phyloP scores from a whole-genome alignment of 768 basidiomycete genomes.

The Sarcodon sp. region DNA sequence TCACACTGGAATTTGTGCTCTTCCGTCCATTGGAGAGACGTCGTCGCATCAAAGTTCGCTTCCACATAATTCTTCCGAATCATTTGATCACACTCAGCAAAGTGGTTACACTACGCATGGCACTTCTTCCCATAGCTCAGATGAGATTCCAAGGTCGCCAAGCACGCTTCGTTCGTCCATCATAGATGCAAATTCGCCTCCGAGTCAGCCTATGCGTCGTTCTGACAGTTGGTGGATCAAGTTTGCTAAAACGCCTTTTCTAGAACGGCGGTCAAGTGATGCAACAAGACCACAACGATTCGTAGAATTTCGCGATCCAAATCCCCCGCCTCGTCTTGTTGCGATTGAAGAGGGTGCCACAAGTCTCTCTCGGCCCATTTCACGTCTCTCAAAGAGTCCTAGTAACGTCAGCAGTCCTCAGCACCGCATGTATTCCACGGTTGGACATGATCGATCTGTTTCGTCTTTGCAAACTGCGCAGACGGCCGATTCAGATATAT shows the following conservation, averaged over 20 bases:
- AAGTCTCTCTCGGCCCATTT: background rate
- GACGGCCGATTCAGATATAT: constrained; percentile 57
- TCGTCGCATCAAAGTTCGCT: background rate
- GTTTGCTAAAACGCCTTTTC: constrained; percentile 51
- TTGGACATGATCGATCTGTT: constrained; percentile 20
- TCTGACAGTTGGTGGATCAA: constrained; percentile 73
- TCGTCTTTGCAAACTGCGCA: constrained; percentile 38
- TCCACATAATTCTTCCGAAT: constrained; percentile 2
- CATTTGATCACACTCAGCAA: too few species aligned
- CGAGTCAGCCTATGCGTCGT: constrained; percentile 39
- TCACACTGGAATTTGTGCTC: background rate
- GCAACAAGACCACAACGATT: constrained; percentile 14
- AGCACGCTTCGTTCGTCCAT: constrained; percentile 26
- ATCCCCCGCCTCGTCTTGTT: constrained; percentile 55
- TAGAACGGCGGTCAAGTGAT: constrained; percentile 42
- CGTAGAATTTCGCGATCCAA: constrained; percentile 67
- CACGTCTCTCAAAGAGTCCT: background rate
- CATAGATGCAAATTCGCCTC: constrained; percentile 25
- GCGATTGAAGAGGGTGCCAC: constrained; percentile 40
- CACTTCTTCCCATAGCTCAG: constrained; percentile 17
- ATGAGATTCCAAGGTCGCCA: constrained; percentile 11
- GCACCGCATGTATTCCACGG: constrained; percentile 10
- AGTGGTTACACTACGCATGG: constrained; percentile 8
- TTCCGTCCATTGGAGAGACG: background rate
- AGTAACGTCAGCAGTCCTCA: background rate